phyloP scores from a whole-genome alignment of 1,284 basidiomycete genomes.

The Heterobasidion occidentale region DNA sequence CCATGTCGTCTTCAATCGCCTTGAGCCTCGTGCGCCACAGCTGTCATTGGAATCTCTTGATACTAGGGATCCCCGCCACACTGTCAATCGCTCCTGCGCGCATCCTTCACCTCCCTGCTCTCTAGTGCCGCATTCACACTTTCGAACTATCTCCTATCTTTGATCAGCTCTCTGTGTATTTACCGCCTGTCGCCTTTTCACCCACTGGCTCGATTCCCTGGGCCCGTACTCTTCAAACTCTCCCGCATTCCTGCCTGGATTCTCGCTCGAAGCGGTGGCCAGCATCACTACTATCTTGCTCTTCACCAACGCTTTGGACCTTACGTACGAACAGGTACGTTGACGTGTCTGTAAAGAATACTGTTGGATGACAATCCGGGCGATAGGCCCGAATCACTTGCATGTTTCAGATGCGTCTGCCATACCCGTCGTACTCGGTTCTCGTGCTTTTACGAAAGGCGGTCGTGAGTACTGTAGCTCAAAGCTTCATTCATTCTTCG shows the following conservation, averaged over 20 bases:
- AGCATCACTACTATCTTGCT: slow-evolving; percentile 23
- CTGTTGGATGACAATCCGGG: background rate
- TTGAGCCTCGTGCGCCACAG: background rate
- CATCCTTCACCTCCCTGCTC: background rate
- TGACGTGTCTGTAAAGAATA: background rate
- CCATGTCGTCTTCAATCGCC: background rate
- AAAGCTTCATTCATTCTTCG: no score
- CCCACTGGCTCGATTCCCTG: slow-evolving; percentile 33
- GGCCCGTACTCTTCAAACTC: slow-evolving; percentile 27
- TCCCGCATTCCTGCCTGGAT: slow-evolving; percentile 26
- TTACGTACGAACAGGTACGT: slow-evolving; percentile 31
- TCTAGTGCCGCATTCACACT: background rate
- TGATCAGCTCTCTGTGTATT: slow-evolving; percentile 23
- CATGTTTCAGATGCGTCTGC: slow-evolving; percentile 15
- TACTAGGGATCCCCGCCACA: background rate
- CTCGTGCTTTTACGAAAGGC: slow-evolving; percentile 16
- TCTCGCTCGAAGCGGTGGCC: slow-evolving; percentile 24
- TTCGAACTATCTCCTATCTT: background rate
- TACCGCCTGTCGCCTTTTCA: slow-evolving; percentile 39
- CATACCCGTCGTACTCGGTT: slow-evolving; percentile 12
- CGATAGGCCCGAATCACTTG: slow-evolving; percentile 19
- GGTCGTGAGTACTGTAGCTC: slow-evolving; percentile 9
- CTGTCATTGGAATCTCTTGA: background rate
- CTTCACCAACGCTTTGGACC: slow-evolving; percentile 36
- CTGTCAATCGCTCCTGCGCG: background rate